These are phyloP conservation scores for Boletus semigastroideus DNA, from an alignment of 1,284 basidiomycete genomes.

Conservation along the genomic window DNA sequence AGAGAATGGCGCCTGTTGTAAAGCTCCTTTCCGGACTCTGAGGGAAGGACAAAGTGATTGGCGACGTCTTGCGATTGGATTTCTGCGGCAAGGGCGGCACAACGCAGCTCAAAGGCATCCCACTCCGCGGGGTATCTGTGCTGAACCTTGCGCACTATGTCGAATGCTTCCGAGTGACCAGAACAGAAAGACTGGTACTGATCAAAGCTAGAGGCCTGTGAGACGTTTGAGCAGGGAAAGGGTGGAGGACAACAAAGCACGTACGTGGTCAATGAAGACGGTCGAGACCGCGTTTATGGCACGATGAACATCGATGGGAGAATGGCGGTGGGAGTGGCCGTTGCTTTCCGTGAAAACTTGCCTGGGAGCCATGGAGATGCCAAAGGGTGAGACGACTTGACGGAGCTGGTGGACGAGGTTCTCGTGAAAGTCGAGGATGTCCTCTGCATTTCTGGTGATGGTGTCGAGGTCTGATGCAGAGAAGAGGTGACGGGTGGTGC, in stretches of 20 bases:
- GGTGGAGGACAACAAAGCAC: slow-evolving; percentile 18
- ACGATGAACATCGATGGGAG: slow-evolving; percentile 29
- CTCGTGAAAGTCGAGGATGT: slow-evolving; percentile 76
- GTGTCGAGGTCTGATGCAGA: slow-evolving; percentile 53
- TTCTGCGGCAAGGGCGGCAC: slow-evolving; percentile 51
- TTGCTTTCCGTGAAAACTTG: slow-evolving; percentile 17
- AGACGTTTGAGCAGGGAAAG: slow-evolving; percentile 7
- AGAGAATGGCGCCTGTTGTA: slow-evolving; percentile 36
- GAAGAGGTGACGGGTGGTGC: slow-evolving; percentile 46
- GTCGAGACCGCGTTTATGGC: slow-evolving; percentile 58
- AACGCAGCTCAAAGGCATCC: slow-evolving; percentile 79
- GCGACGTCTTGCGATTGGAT: slow-evolving; percentile 26
- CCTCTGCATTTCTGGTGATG: slow-evolving; percentile 71
- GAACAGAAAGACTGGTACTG: slow-evolving; percentile 85
- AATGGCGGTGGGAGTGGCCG: not conserved
- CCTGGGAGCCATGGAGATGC: slow-evolving; percentile 40
- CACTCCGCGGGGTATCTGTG: slow-evolving; percentile 67
- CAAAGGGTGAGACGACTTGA: slow-evolving; percentile 53
- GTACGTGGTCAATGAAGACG: slow-evolving; percentile 67
- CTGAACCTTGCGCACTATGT: slow-evolving; percentile 66
- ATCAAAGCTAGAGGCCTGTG: slow-evolving; percentile 71
- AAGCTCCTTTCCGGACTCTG: slow-evolving; percentile 22
- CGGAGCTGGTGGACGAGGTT: slow-evolving; percentile 63
- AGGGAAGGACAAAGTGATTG: not conserved
- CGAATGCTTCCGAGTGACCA: slow-evolving; percentile 77